Percentiles rank a stretch among this genome's conserved stretches.
phyloP scores from a whole-genome alignment of 2,329 filamentous ascomycete genomes.

The Phoma sp. region DNA sequence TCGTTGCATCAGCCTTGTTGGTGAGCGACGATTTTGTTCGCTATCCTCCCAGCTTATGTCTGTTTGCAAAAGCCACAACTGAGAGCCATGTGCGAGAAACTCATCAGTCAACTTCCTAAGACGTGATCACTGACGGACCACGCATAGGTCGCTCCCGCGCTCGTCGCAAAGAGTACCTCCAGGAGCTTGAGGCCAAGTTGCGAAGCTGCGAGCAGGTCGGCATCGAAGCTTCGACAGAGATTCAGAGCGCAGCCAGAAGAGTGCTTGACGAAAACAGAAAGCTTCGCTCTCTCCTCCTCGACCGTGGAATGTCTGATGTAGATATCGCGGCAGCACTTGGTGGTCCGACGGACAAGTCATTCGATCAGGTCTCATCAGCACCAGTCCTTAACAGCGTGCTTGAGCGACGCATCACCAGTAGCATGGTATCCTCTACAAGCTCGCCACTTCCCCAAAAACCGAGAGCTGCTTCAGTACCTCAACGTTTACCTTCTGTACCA shows the following conservation, averaged over 20 bases:
- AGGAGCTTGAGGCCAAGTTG: constrained; percentile 71
- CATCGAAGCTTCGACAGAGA: constrained; percentile 72
- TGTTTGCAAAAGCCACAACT: neutral
- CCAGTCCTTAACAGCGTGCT: constrained; percentile 41
- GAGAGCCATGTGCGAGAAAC: neutral
- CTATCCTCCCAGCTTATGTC: neutral
- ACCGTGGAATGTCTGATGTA: constrained; percentile 64
- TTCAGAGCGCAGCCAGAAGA: constrained; percentile 72
- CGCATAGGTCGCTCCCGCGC: constrained; percentile 69
- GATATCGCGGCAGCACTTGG: constrained; percentile 55
- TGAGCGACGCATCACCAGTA: constrained; percentile 37
- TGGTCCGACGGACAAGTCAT: constrained; percentile 28
- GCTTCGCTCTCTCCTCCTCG: constrained; percentile 65
- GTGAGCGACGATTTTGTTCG: no score
- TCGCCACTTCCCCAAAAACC: constrained; percentile 25
- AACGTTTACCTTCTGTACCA: constrained; percentile 28
- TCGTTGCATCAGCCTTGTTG: neutral
- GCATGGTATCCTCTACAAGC: constrained; percentile 26
- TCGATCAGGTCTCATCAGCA: constrained; percentile 40
- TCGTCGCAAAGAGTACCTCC: constrained; percentile 75
- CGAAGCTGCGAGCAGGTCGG: constrained; percentile 70
- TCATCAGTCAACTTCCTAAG: neutral
- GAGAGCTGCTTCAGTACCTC: constrained; percentile 24
- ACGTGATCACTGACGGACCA: constrained; percentile 12
- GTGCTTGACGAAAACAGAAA: constrained; percentile 75